A percentile compares a stretch with the other conserved stretches of the same genome.
phyloP scores from a whole-genome alignment of 176 grass and related monocot genomes.

The Raddia distichophylla region DNA sequence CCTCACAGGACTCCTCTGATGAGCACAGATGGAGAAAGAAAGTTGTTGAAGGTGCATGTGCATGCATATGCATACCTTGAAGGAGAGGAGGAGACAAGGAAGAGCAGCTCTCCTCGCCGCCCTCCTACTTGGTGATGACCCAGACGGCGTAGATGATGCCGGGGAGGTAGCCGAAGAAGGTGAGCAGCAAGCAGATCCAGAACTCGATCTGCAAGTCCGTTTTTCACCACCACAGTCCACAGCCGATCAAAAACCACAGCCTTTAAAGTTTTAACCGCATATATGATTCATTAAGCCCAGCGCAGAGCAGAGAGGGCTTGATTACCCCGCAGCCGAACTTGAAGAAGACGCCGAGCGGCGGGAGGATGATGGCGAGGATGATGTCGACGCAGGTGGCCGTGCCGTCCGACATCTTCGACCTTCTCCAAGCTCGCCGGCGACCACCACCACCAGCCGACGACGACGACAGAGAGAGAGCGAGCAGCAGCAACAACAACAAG shows the following conservation, averaged over 20 bases:
- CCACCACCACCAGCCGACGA: not conserved
- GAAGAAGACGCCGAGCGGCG: slow-evolving; percentile 96
- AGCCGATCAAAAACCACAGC: not conserved
- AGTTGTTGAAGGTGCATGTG: not conserved
- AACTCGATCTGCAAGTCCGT: slow-evolving; percentile 62
- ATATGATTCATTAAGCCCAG: too few relatives aligned
- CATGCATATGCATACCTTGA: slow-evolving; percentile 8
- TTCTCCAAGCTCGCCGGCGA: not conserved
- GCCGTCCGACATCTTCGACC: slow-evolving; percentile 53
- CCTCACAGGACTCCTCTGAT: not conserved
- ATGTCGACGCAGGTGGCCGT: slow-evolving; percentile 89
- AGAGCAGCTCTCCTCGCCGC: not conserved
- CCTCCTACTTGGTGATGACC: slow-evolving; percentile 70
- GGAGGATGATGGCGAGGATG: slow-evolving; percentile 89
- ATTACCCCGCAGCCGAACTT: slow-evolving; percentile 78
- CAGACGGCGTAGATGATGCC: slow-evolving; percentile 93
- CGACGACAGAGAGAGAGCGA: not conserved
- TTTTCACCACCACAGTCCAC: not conserved
- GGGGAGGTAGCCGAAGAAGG: slow-evolving; percentile 75
- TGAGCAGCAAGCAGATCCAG: slow-evolving; percentile 88
- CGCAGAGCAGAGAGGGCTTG: not conserved
- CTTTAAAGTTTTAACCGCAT: not conserved
- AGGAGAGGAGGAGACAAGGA: not conserved
- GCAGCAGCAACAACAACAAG: too few relatives aligned
- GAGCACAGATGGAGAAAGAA: not conserved